These are phyloP conservation scores for Arabidopsis thaliana DNA, from an alignment of 345 rosid genomes.

Conservation along the genomic window DNA sequence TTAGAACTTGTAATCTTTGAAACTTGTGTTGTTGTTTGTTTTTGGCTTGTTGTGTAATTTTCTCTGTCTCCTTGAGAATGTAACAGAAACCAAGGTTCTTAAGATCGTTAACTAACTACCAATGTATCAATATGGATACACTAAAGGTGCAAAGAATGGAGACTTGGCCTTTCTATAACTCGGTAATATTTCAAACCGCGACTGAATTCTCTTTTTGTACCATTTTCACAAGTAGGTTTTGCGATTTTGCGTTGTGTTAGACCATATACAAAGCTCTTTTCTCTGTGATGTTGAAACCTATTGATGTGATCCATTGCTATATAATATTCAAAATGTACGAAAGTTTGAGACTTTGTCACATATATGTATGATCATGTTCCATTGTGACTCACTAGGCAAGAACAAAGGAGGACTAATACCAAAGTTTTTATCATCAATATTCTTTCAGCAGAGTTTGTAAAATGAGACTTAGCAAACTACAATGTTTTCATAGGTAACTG, in stretches of 20 bases:
- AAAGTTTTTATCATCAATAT: not conserved
- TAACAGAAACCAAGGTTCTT: constrained; percentile 82
- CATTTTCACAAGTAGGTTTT: not conserved
- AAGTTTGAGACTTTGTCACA: not conserved
- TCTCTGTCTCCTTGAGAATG: constrained; percentile 16
- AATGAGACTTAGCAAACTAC: constrained; percentile 4
- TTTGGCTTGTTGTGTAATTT: constrained; percentile 2
- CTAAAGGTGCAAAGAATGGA: constrained; percentile 88
- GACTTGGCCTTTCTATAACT: constrained; percentile 89
- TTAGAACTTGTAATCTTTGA: constrained; percentile 32
- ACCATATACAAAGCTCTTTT: not conserved
- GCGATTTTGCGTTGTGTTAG: not conserved
- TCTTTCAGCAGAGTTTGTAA: not conserved
- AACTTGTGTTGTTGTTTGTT: constrained; percentile 4
- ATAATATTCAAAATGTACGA: not conserved
- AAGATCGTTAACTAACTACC: constrained; percentile 77
- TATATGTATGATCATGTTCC: not conserved
- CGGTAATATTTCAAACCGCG: constrained; percentile 49
- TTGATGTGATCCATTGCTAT: not conserved
- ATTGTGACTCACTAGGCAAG: not conserved
- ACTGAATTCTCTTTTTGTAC: constrained; percentile 2
- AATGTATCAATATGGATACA: constrained; percentile 82
- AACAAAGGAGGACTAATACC: not conserved
- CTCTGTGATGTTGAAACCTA: not conserved
- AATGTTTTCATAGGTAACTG: constrained; percentile 67